Evolutionary conservation across 495 filamentous ascomycete species (phyloP), one percentile per base, ranked within the genome.

Genomic region (Friedmanniomyces endolithicus): DNA sequence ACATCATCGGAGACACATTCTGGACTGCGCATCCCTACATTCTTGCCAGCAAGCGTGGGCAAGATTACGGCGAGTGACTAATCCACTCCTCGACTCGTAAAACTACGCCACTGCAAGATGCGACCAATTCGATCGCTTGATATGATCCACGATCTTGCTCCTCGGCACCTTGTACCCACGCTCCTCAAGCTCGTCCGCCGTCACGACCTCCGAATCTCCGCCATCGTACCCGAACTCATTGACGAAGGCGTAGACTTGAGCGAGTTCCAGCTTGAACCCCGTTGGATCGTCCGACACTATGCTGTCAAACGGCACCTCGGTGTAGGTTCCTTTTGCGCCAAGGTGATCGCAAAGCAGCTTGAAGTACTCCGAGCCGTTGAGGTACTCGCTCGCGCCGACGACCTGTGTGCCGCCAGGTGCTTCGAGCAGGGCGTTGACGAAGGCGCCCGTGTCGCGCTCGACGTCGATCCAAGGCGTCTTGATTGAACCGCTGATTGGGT

Each of bases 1-100:
- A 98, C 69, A 85, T 98, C 64, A 96, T 97, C 65, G 85, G 83
- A 56, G 86, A 96, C 71, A 84, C 85, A 7, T 97, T 98, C 68
- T 98, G 90, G 92, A 77, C 85, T 56, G 73, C 74, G 61, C 74
- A 86, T 62, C 88, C 89, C 8, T 95, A 90, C 87, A 78, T 98
- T 54, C 67, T 96, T 51, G 85, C 80, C 16, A 81, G 83, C 52
- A 85, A 81, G 62, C 11, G 54, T 7, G 40, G 23, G 8, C 19
- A 52, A 25, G 35, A 40, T 22, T 17, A 22, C 17, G 33, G 50
- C 17, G 50, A 52, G 35, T 52, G 35, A 52, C 2, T 8, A 6
- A 47, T 4, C 6, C 24, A 16, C 4, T 7, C 16, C 11, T 23
- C 44, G 23, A n/a, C 4, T 4, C 37, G 27, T 6, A 41, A 4